These are phyloP conservation scores for Giardia duodenalis DNA, from an alignment of 208 protist genomes.

Conservation along the genomic window DNA sequence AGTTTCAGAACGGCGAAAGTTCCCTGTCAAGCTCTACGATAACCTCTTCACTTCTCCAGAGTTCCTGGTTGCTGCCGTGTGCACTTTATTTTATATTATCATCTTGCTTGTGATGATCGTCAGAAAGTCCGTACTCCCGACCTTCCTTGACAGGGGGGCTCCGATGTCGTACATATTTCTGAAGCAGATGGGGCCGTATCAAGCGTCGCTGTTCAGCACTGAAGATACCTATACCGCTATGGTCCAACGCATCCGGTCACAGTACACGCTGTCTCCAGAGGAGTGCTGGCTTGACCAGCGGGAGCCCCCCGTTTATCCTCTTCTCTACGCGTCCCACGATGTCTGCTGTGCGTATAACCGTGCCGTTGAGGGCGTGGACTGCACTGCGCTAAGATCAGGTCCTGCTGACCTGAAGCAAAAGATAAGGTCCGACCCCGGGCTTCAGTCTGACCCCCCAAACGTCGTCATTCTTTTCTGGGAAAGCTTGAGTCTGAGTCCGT, in stretches of 20 bases:
- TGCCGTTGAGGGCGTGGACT: background rate
- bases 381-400: background rate
- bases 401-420: too few relatives aligned
- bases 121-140: background rate
- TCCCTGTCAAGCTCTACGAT: background rate
- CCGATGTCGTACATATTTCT: background rate
- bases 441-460: background rate
- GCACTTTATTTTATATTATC: background rate
- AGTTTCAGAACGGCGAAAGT: background rate
- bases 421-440: background rate
- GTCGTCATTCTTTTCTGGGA: background rate
- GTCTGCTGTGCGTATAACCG: conserved; percentile 1
- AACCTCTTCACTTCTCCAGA: background rate
- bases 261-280: background rate
- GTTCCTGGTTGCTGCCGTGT: background rate
- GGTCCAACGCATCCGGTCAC: background rate
- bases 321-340: background rate
- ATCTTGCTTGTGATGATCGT: background rate
- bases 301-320: background rate
- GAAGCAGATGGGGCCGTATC: background rate
- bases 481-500: background rate
- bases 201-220: background rate
- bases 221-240: background rate
- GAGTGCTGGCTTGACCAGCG: conserved; percentile 3
- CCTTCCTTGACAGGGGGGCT: background rate